These are phyloP conservation scores for Phytophthora sp. DNA, from an alignment of 352 stramenopile genomes.

Conservation along the genomic window DNA sequence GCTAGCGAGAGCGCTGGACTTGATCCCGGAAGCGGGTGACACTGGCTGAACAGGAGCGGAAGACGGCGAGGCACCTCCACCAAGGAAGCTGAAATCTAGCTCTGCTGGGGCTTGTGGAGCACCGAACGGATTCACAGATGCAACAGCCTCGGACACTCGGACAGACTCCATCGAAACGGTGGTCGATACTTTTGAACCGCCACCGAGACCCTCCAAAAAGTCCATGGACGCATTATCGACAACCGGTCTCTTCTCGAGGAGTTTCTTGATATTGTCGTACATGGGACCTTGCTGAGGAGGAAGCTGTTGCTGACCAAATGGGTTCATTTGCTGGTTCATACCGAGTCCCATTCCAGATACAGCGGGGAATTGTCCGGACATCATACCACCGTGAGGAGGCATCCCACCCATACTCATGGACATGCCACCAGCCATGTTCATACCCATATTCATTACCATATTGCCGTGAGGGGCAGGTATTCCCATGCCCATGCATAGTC, in stretches of 20 bases:
- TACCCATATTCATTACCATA: conserved; percentile 33
- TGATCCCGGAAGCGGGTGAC: conserved; percentile 33
- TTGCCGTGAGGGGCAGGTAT: conserved; percentile 21
- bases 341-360: conserved; percentile 31
- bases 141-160: conserved; percentile 19
- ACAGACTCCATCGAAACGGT: conserved; percentile 14
- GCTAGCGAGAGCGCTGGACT: conserved; percentile 69
- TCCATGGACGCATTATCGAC: conserved; percentile 69
- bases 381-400: conserved; percentile 27
- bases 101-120: conserved; percentile 16
- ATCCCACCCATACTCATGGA: conserved; percentile 38
- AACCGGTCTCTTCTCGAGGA: conserved; percentile 76
- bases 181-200: conserved; percentile 26
- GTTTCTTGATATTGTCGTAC: conserved; percentile 88
- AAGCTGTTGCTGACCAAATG: conserved; percentile 39
- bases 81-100: conserved; percentile 31
- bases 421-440: conserved; percentile 27
- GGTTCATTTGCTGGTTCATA: conserved; percentile 35
- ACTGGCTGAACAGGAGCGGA: conserved; percentile 16
- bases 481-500: conserved; percentile 34
- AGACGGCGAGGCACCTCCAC: conserved; percentile 18
- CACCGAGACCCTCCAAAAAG: conserved; percentile 67
- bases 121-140: conserved; percentile 25
- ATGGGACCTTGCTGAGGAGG: conserved; percentile 56
- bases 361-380: conserved; percentile 28